Base-by-base conservation (phyloP, 108 stramenopile species). In the Cylindrotheca fusiformis region DNA sequence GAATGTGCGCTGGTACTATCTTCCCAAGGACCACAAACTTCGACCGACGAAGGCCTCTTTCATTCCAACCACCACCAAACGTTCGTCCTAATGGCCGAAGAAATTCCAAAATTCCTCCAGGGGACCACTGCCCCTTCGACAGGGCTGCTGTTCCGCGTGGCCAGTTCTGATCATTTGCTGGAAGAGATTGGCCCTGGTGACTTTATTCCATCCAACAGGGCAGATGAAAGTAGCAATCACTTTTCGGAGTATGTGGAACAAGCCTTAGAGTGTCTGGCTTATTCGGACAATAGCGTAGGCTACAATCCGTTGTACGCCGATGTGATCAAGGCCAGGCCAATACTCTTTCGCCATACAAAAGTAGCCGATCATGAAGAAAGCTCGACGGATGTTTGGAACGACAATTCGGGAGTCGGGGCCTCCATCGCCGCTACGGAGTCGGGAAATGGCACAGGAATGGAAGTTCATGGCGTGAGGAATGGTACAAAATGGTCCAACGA, bases 1-100 rank as follows among this genome's bases (percentile, higher is more conserved):
- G 72, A 78, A 32, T 50, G 46, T 25, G 70, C 76, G 8, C 48
- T 77, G 2, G 17, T 70, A 4, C 14, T 77, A 26, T 47, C 24
- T 17, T 33, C 19, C 20, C 12, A 26, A 6, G 44, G 22, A 3
- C 23, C 23, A 26, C 19, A 2, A 25, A 2, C 6, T 10, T 1
- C 2, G 28, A 27, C 2, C 14, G 21, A 12, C 25, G 20, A 21
- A 20, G 69, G 52, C 0, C 48, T 50, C 17, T 60, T 52, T 18
- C 48, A 68, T 10, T 32, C 58, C 31, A 19, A 21, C 27, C 21
- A 52, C 10, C 19, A 22, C 12, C 64, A 76, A 58, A 49, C 41
- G 21, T 76, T 71, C 52, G 18, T 76, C 0, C 56, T 76, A 27
- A 71, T 71, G 53, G 36, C 36, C 36, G 36, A 41, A 41, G 36